Conservation (phyloP, 441 rosid species). For the Kokia cookei region DNA sequence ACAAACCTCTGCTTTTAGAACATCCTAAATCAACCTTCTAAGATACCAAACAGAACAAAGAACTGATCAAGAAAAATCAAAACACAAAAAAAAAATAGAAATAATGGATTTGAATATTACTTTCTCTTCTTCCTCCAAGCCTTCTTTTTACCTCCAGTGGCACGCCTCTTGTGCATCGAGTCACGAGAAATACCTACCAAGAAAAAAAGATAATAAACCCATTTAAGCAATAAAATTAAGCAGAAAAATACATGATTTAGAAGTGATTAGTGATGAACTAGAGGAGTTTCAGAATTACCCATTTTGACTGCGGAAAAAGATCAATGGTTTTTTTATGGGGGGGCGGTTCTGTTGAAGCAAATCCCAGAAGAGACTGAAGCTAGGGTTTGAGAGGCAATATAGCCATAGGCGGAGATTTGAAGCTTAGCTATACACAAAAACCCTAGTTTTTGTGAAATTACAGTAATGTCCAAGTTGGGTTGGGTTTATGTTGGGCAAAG, state of each 20-base stretch:
- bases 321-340: too few relatives aligned
- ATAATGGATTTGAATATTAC: constrained; percentile 8
- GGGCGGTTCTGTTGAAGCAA: background rate
- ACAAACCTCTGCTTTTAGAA: too few relatives aligned
- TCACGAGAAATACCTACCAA: constrained; percentile 63
- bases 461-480: background rate
- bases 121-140: constrained; percentile 80
- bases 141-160: constrained; percentile 75
- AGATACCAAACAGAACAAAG: background rate
- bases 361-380: background rate
- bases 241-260: background rate
- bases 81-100: background rate
- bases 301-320: constrained; percentile 16
- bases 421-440: constrained; percentile 4
- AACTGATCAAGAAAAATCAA: background rate
- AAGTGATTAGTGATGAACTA: background rate
- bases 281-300: constrained; percentile 22
- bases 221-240: background rate
- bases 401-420: background rate
- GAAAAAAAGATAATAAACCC: background rate
- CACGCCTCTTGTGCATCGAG: constrained; percentile 84
- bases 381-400: background rate
- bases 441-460: constrained; percentile 21
- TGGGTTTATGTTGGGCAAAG: background rate
- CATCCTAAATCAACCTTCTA: background rate